These are phyloP conservation scores for Mycosphaerelloides madeirae DNA, from an alignment of 2,329 filamentous ascomycete genomes.

Conservation along the genomic window DNA sequence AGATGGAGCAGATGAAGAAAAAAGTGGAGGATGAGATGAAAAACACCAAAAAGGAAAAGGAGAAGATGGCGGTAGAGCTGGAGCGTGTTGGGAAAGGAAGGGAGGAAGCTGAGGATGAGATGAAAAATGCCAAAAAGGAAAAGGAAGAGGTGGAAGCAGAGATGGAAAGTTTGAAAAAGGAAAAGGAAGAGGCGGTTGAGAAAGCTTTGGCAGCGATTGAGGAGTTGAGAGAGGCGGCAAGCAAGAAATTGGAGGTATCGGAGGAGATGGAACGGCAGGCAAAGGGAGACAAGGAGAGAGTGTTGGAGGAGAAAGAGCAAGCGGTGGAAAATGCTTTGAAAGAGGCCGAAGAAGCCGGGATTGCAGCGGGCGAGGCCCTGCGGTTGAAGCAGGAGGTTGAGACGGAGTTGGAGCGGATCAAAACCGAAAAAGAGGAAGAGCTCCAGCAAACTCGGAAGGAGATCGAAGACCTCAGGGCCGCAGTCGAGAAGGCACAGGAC, in stretches of 20 bases:
- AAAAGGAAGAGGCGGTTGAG: background rate
- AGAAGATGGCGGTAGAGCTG: too few relatives aligned
- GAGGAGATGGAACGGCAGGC: background rate
- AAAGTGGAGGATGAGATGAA: conserved; percentile 5
- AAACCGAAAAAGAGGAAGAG: conserved; percentile 10
- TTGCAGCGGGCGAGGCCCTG: background rate
- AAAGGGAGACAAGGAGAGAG: background rate
- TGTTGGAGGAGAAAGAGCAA: background rate
- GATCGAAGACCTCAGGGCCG: too few relatives aligned
- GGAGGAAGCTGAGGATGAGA: too few relatives aligned
- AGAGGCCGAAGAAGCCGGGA: background rate
- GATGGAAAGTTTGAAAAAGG: background rate
- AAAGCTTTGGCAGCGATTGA: background rate
- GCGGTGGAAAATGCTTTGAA: background rate
- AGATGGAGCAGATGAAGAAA: conserved; percentile 5
- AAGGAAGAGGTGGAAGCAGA: background rate
- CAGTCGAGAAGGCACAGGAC: too few relatives aligned
- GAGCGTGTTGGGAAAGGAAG: background rate
- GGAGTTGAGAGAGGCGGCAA: too few relatives aligned
- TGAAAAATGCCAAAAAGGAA: background rate
- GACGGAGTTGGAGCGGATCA: conserved; percentile 1
- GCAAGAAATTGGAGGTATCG: background rate
- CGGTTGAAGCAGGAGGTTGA: background rate
- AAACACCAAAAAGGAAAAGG: background rate
- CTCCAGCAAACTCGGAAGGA: too few relatives aligned